Conservation (phyloP, 148 eudicot species). For the Fagopyrum homotropicum region DNA sequence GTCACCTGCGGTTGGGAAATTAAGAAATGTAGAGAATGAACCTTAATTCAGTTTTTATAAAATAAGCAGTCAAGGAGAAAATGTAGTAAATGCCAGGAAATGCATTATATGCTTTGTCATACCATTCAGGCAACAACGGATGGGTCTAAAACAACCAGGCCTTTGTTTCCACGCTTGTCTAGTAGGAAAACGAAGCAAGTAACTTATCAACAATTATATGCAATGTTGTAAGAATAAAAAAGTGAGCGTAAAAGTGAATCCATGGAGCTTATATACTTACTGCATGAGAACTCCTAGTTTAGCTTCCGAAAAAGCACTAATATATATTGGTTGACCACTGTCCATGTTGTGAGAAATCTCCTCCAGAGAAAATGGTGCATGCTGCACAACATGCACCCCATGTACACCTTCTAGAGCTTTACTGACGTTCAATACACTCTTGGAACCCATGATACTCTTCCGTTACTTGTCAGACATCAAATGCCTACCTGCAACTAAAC, state of each 20-base stretch:
- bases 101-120: too few species aligned
- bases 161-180: slow-evolving; percentile 76
- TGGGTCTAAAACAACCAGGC: too few species aligned
- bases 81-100: too few species aligned
- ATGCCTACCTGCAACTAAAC: slow-evolving; percentile 12
- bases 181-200: slow-evolving; percentile 8
- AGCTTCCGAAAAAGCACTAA: slow-evolving; percentile 21
- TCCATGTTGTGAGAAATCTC: slow-evolving; percentile 47
- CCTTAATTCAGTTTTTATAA: too few species aligned
- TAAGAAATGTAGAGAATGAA: too few species aligned
- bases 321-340: slow-evolving; percentile 25
- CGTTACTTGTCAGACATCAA: background rate
- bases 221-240: background rate
- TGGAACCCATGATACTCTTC: slow-evolving; percentile 45
- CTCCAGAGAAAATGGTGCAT: too few species aligned
- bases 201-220: background rate
- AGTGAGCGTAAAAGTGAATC: too few species aligned
- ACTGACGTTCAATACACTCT: slow-evolving; percentile 36
- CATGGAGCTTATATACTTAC: slow-evolving; percentile 35
- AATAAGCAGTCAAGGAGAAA: too few species aligned
- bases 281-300: slow-evolving; percentile 37
- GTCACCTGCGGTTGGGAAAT: too few species aligned
- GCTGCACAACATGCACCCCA: too few species aligned
- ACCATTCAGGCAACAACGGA: too few species aligned
- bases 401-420: too few species aligned